Conservation (phyloP, 1,284 basidiomycete genomes). For the Clitocybe nebularis region DNA sequence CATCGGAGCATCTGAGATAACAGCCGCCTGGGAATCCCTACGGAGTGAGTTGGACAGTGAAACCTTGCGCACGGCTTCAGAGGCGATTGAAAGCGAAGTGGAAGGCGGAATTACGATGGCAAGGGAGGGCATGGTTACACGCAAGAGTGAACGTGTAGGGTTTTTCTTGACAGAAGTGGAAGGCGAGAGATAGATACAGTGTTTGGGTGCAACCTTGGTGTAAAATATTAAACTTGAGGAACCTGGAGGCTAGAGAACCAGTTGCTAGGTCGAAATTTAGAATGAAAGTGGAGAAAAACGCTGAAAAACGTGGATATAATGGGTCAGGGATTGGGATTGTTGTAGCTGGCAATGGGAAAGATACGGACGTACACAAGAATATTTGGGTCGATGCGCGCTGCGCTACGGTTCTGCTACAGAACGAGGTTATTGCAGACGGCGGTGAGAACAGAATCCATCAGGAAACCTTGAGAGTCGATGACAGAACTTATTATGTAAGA, state of each 20-base stretch:
- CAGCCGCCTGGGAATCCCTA: conserved; percentile 23
- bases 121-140: conserved; percentile 16
- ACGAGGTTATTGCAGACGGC: conserved; percentile 10
- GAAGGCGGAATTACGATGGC: conserved; percentile 22
- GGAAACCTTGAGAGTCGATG: no score
- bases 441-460: conserved; percentile 10
- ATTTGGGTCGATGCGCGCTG: conserved; percentile 12
- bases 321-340: neutral
- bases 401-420: conserved; percentile 11
- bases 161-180: neutral
- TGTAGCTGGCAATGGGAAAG: neutral
- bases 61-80: conserved; percentile 21
- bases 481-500: neutral
- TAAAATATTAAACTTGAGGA: conserved; percentile 2
- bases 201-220: neutral
- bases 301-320: neutral
- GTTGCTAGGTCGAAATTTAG: neutral
- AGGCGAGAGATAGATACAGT: neutral
- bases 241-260: neutral
- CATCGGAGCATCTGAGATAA: conserved; percentile 40
- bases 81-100: conserved; percentile 18
- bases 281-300: neutral
- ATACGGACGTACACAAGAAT: conserved; percentile 3
- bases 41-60: conserved; percentile 18
- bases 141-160: neutral